Base-by-base conservation (phyloP, 2,329 filamentous ascomycete species). In the Cladosporium phlei region DNA sequence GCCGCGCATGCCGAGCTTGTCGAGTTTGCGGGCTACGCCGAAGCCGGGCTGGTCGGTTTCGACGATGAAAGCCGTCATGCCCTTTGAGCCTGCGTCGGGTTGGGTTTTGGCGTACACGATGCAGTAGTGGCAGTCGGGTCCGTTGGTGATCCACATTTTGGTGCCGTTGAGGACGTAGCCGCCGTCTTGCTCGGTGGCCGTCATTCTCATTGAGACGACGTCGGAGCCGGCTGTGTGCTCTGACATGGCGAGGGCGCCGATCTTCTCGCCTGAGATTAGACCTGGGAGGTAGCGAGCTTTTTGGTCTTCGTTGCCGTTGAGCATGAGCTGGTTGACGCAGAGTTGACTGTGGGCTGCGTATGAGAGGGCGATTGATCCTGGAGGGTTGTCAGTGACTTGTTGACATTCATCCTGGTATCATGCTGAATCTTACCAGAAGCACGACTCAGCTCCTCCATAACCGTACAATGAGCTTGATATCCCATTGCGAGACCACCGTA, bases 141-240 rank as follows among this genome's bases (percentile, higher is more conserved):
- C 81, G 68, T 98, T 98, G 52, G 91, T 98, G 65, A 98, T 98
- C 91, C 91, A 98, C 91, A 97, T 96, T 76, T 98, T 96, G 51
- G 84, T 87, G 24, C 90, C 91, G 61, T 90, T 88, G 46, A 98
- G 73, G 16, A 90, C 52, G 66, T 86, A 96, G 21, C 91, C 91
- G 27, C 89, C 90, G 59, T 93, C 86, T 9, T 88, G 86, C 53
- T 79, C 75, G 64, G 80, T 85, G 0, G 90, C 91, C 3, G 80
- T 84, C 34, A 84, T 94, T 65, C 90, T 88, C 91, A 97, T 97
- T 68, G 85, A 87, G 21, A 98, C 90, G 3, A 98, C 91, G 69
- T 98, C 91, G 56, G 85, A 90, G 11, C 91, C 91, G 1, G 91
- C 84, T 5, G 86, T 87, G 52, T 90, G 86, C 69, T 98, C 91